phyloP scores from a whole-genome alignment of 768 basidiomycete genomes.

The Suillus weaverae region DNA sequence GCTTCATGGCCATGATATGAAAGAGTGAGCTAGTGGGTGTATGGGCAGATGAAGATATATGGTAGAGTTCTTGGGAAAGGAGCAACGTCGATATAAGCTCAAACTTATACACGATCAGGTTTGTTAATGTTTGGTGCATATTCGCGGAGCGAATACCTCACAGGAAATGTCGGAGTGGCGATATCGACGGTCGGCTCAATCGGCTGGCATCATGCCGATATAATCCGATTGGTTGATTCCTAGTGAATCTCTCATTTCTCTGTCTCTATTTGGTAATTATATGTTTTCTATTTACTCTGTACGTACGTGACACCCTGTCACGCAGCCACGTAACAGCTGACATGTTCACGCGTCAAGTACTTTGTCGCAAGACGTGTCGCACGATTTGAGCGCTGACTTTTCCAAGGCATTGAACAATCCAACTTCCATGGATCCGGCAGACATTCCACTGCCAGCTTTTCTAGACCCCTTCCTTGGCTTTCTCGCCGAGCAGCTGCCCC shows the following conservation, averaged over 20 bases:
- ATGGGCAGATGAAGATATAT: slow-evolving; percentile 11
- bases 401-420: not conserved
- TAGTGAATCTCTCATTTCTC: slow-evolving; percentile 4
- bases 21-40: slow-evolving; percentile 8
- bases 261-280: slow-evolving; percentile 6
- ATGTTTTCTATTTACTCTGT: slow-evolving; percentile 2
- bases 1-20: slow-evolving; percentile 63
- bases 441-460: slow-evolving; percentile 44
- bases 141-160: slow-evolving; percentile 23
- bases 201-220: slow-evolving; percentile 17
- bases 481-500: slow-evolving; percentile 54
- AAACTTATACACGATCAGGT: slow-evolving; percentile 32
- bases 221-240: slow-evolving; percentile 28
- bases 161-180: slow-evolving; percentile 18
- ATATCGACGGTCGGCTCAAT: slow-evolving; percentile 19
- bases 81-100: slow-evolving; percentile 19
- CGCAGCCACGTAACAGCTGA: not conserved
- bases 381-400: not conserved
- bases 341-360: not conserved
- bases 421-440: slow-evolving; percentile 19
- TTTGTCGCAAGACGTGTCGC: not conserved
- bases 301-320: not conserved
- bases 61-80: slow-evolving; percentile 27
- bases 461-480: slow-evolving; percentile 56
- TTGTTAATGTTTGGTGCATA: slow-evolving; percentile 25